Conservation (phyloP, 129 eudicot genomes). For the Cynara cardunculus region DNA sequence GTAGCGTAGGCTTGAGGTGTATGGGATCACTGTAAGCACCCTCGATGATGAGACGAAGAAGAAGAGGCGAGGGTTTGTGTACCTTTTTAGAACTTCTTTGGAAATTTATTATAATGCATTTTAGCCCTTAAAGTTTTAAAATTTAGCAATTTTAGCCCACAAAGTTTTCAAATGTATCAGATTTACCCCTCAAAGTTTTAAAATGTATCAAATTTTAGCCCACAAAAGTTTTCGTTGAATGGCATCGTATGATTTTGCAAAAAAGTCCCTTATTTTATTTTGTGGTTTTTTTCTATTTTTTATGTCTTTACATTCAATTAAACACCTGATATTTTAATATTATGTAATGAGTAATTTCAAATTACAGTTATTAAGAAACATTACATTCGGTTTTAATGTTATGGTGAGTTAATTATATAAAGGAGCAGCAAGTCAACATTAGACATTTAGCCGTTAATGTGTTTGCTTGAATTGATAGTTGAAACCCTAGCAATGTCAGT, state of each 20-base stretch:
- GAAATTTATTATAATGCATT: background rate
- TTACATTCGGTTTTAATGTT: background rate
- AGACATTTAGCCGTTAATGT: background rate
- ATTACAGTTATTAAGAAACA: too few species aligned
- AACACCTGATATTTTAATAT: too few species aligned
- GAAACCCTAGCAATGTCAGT: background rate
- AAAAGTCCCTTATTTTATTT: background rate
- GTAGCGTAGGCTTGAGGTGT: slow-evolving; percentile 2
- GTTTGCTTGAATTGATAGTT: background rate
- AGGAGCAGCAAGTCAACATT: background rate
- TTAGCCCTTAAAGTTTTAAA: background rate
- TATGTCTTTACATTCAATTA: background rate
- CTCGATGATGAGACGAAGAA: slow-evolving; percentile 14
- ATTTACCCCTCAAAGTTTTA: background rate
- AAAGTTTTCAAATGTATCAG: background rate
- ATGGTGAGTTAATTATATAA: background rate
- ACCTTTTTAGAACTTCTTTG: background rate
- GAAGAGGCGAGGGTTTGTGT: slow-evolving; percentile 1
- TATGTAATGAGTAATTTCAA: background rate
- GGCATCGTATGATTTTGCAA: background rate
- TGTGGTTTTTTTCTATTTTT: background rate
- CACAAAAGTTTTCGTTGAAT: background rate
- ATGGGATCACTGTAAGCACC: background rate
- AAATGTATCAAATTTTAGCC: background rate
- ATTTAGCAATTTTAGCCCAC: background rate